Base-by-base conservation (phyloP, 441 rosid species). In the Erodium trifolium region DNA sequence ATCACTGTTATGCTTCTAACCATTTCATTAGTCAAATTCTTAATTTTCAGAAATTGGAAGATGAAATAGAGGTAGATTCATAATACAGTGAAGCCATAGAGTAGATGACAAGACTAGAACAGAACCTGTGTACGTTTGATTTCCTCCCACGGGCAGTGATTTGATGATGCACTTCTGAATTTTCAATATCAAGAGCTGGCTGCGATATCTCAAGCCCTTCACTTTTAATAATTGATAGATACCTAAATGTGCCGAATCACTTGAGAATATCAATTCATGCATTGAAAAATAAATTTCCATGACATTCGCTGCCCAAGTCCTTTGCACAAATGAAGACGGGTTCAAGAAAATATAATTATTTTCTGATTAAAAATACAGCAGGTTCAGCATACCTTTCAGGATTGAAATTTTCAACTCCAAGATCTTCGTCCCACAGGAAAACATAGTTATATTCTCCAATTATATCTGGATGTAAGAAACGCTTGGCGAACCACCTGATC, bases 401-500 rank as follows among this genome's bases (percentile, higher is more conserved):
- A 68, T 85, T 63, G 67, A 88, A 88, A 76, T 85, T 59, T 53
- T 88, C 84, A 23, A 86, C 86, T 63, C 94, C 94, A 16, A 88
- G 88, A 79, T 88, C 94, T 76, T 88, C 94, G 64, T 88, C 94
- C 91, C 94, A 88, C 0, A 88, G 85, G 68, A 88, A 88, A 65
- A 88, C 79, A 76, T 85, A 86, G 70, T 43, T 68, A 68, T 82
- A 88, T 47, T 80, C 84, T 18, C 84, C 84, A 75, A 88, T 88
- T 68, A 88, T 77, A 67, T 82, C 90, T 12, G 94, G 94, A 76
- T 88, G 91, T 77, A 88, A 74, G 81, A 88, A 88, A 60, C 91
- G 86, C 78, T 88, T 88, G n/a, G 94, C 94, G 69, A 86, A 88
- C 94, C 94, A 88, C 93, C 93, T 88, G 71, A 23, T 17, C 73